Base-by-base conservation (phyloP, 441 rosid genomes). In the Melastoma candidum region DNA sequence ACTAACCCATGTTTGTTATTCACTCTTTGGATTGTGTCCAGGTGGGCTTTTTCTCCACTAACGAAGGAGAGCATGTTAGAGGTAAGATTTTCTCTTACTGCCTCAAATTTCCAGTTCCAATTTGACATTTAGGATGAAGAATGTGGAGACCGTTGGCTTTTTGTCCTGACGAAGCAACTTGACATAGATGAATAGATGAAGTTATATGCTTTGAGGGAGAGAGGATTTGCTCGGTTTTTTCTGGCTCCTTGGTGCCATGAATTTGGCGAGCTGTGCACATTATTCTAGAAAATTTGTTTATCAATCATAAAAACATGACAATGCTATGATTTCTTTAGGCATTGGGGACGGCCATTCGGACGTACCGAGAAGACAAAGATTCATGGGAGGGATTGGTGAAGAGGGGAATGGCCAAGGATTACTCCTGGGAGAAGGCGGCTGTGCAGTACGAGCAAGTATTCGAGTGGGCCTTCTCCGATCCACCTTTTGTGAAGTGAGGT, bases 391-490 rank as follows among this genome's bases (percentile, higher is more conserved):
- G 84, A 26, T 69, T 92, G 66, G 83, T 84, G 89, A 82, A 59
- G 69, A 85, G 96, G 73, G 80, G 95, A 5, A 83, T 87, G 92
- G 63, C 50, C 43, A 70, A 51, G 64, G 83, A 85, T 74, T 80
- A 49, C 61, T 74, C 96, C 1, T 85, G 98, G 98, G 82, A 92
- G 63, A 85, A 78, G 48, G 98, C 98, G 36, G 96, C 98, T 0
- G 53, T 53, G 56, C 89, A 85, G 60, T 92, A 92, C 48, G 96
- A 85, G 68, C 83, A 88, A 73, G 80, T 84, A 24, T 87, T 92
- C 8, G 74, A 79, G 50, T 92, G 98, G 98, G 92, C 78, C 11
- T 78, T 61, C 75, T 58, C 75, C 8, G 98, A 85, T 68, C 80
- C 77, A 11, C 95, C 98, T 17, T 92, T 83, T 44, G 56, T 87